These are phyloP conservation scores for Daldinia decipiens DNA, from an alignment of 495 filamentous ascomycete species.

Conservation along the genomic window DNA sequence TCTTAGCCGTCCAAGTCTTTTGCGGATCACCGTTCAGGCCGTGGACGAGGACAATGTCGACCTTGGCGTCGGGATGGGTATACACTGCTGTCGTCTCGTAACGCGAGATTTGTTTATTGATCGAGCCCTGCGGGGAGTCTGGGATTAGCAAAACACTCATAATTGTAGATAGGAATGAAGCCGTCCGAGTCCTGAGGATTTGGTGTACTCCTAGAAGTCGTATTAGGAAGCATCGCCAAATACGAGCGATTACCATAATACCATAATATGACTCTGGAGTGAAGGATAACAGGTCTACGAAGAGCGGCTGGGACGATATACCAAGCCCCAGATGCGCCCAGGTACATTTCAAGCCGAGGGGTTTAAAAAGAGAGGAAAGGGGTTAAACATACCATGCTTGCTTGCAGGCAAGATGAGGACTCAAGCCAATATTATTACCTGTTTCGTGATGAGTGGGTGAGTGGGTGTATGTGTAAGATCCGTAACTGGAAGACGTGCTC, in stretches of 20 bases:
- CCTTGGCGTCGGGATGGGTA: conserved; percentile 65
- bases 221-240: conserved; percentile 22
- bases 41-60: conserved; percentile 82
- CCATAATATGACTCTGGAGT: conserved; percentile 7
- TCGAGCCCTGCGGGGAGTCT: conserved; percentile 51
- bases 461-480: conserved; percentile 23
- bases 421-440: conserved; percentile 27
- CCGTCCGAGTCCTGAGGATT: conserved; percentile 13
- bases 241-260: conserved; percentile 17
- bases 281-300: background rate
- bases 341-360: conserved; percentile 27
- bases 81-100: conserved; percentile 78
- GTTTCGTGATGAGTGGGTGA: background rate
- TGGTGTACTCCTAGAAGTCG: conserved; percentile 17
- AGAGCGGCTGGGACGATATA: conserved; percentile 2
- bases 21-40: conserved; percentile 83
- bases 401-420: conserved; percentile 36
- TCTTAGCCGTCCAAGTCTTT: conserved; percentile 76
- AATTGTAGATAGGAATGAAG: conserved; percentile 17
- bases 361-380: conserved; percentile 12
- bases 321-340: conserved; percentile 5
- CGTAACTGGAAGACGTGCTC: conserved; percentile 19
- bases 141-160: conserved; percentile 38
- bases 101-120: conserved; percentile 67
- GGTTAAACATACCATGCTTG: conserved; percentile 47